phyloP scores from a whole-genome alignment of 2,329 filamentous ascomycete species.

The Fusarium hainanense region DNA sequence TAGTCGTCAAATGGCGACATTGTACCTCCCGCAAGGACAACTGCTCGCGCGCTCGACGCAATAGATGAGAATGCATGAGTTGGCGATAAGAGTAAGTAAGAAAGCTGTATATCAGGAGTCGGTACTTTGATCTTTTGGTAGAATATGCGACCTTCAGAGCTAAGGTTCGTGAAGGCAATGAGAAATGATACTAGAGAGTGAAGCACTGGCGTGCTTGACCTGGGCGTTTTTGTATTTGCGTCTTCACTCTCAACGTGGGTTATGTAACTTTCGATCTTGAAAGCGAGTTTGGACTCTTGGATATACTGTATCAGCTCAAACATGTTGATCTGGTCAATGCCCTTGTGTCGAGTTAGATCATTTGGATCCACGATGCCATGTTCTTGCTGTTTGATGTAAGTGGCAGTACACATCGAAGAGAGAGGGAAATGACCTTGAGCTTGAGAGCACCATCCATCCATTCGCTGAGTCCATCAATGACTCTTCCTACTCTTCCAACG shows the following conservation, averaged over 20 bases:
- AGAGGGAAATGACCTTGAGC: constrained; percentile 55
- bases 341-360: constrained; percentile 81
- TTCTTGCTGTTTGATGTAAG: constrained; percentile 45
- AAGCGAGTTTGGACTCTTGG: constrained; percentile 89
- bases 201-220: constrained; percentile 60
- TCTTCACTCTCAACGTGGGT: constrained; percentile 67
- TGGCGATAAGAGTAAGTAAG: constrained; percentile 90
- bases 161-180: constrained; percentile 85
- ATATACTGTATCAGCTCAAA: constrained; percentile 90
- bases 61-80: constrained; percentile 92
- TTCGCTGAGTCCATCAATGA: constrained; percentile 80
- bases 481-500: constrained; percentile 84
- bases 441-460: constrained; percentile 70
- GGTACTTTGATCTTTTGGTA: constrained; percentile 61
- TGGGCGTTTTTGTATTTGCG: constrained; percentile 40
- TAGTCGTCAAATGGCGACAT: constrained; percentile 99
- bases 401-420: background rate
- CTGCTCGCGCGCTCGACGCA: constrained; percentile 83
- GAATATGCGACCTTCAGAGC: constrained; percentile 74
- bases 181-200: constrained; percentile 73
- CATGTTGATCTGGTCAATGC: constrained; percentile 94
- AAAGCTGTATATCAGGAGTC: constrained; percentile 68
- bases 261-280: constrained; percentile 93
- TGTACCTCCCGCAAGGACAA: constrained; percentile 92
- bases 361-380: constrained; percentile 78